Evolutionary conservation across 345 rosid species (phyloP).

Genomic region (Crucihimalaya himalaica): DNA sequence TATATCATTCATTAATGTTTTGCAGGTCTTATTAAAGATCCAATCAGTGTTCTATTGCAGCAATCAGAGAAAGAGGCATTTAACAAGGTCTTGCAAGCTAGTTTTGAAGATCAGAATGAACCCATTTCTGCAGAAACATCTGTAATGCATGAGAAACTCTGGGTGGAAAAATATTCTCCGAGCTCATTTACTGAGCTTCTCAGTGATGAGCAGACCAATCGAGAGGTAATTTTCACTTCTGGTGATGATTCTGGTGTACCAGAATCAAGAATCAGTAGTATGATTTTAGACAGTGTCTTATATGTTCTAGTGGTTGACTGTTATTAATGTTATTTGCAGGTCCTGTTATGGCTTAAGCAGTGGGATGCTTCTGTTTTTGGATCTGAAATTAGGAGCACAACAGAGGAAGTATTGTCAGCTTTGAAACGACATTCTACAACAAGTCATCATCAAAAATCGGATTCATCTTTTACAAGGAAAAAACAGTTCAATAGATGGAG

Average conservation of each 20-base stretch:
- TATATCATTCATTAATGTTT: background rate
- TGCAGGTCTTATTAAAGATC: conserved; percentile 68
- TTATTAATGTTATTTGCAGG: conserved; percentile 49
- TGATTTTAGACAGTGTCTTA: conserved; percentile 4
- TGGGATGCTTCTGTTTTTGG: conserved; percentile 99
- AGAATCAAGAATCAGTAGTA: background rate
- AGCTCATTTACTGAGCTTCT: conserved; percentile 93
- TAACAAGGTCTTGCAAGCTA: conserved; percentile 70
- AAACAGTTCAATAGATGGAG: conserved; percentile 51
- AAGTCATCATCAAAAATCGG: conserved; percentile 54
- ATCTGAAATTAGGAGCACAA: conserved; percentile 86
- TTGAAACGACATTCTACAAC: conserved; percentile 79
- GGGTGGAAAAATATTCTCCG: conserved; percentile 97
- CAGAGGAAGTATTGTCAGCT: conserved; percentile 86
- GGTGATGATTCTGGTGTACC: background rate
- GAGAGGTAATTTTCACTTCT: conserved; percentile 62
- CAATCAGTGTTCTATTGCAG: conserved; percentile 68
- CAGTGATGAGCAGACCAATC: conserved; percentile 95
- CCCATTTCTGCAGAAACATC: conserved; percentile 47
- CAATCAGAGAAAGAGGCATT: conserved; percentile 75
- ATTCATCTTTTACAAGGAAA: conserved; percentile 53
- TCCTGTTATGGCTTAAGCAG: conserved; percentile 92
- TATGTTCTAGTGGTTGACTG: conserved; percentile 16
- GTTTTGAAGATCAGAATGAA: conserved; percentile 56
- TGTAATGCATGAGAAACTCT: conserved; percentile 62